Conservation (phyloP, 371 early-diverging fungal species). For the Zychaea mexicana region DNA sequence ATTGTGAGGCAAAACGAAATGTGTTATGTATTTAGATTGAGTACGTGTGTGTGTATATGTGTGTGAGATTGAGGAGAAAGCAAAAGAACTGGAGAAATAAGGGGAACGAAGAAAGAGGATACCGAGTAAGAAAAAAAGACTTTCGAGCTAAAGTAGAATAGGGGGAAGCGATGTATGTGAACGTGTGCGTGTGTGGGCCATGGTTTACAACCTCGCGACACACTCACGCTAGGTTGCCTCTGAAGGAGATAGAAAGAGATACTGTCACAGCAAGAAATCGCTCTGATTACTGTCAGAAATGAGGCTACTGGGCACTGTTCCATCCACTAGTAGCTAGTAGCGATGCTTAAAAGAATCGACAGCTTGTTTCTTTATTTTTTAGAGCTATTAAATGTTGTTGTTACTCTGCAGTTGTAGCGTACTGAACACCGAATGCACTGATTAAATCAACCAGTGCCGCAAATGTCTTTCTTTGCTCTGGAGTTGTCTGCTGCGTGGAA, state of each 20-base stretch:
- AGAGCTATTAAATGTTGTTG: too few species aligned
- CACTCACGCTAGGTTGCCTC: too few species aligned
- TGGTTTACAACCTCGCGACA: too few species aligned
- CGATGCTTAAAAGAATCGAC: background rate
- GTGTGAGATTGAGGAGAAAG: background rate
- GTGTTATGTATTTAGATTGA: background rate
- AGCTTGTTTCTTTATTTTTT: too few species aligned
- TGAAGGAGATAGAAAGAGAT: too few species aligned
- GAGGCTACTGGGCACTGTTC: too few species aligned
- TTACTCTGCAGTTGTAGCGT: background rate
- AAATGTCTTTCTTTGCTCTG: slow-evolving; percentile 39
- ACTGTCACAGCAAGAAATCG: too few species aligned
- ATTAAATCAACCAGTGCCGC: slow-evolving; percentile 31
- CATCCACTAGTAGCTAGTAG: too few species aligned
- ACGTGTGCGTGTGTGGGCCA: too few species aligned
- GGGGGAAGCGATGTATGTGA: too few species aligned
- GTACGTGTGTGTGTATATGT: background rate
- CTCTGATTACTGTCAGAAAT: too few species aligned
- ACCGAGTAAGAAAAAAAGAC: too few species aligned
- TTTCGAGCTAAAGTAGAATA: background rate
- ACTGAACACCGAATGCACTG: slow-evolving; percentile 4
- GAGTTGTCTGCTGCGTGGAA: slow-evolving; percentile 32
- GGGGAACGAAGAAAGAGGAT: background rate
- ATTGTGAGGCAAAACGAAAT: background rate
- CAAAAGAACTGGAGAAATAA: background rate